Evolutionary conservation across 2,329 filamentous ascomycete species (phyloP), one percentile per base, ranked within the genome.

Genomic region (Coleophoma cylindrospora): DNA sequence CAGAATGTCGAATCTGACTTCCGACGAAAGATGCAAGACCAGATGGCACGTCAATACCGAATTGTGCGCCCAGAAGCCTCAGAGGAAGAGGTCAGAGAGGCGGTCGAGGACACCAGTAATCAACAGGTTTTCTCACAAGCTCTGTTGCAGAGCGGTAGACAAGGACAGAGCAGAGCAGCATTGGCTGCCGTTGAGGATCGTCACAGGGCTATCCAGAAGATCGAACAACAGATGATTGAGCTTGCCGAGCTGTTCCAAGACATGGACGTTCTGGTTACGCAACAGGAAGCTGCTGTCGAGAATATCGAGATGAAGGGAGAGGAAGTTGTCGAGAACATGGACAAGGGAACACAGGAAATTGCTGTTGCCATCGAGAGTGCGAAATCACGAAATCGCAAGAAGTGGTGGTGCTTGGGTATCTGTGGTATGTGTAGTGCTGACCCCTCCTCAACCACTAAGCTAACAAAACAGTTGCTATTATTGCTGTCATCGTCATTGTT

Each of bases 341-440:
- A 86, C 63, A 87, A 94, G 67, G 92, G 86, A 57, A 96, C 94
- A 64, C 79, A 83, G 55, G 83, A 96, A 68, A 87, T 97, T 52
- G 83, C 79, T 37, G 80, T 80, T n/a, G 91, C 91, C 12, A 87
- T 96, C 55, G 77, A 79, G 54, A 95, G 89, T 59, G 92, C 92
- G 9, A 79, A 86, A 66, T 81, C 83, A 60, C 80, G 89, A 60
- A 89, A 84, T 50, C 63, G 62, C 74, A 95, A 95, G 90, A 96
- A 96, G 87, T 96, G 91, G 91, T 91, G 88, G 67, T 96, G 91
- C 76, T 72, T 96, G 59, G 84, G 86, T 62, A 89, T 96, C 72
- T 74, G 78, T 66, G 70, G 79, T 81, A 59, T 49, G 57, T 57
- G 45, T 34, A 40, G 17, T 34, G n/a, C 11, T 34, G 32, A 45